Percentiles rank a stretch among this genome's conserved stretches.
phyloP scores from a whole-genome alignment of 2,329 filamentous ascomycete genomes.

The Verticillium klebahnii region DNA sequence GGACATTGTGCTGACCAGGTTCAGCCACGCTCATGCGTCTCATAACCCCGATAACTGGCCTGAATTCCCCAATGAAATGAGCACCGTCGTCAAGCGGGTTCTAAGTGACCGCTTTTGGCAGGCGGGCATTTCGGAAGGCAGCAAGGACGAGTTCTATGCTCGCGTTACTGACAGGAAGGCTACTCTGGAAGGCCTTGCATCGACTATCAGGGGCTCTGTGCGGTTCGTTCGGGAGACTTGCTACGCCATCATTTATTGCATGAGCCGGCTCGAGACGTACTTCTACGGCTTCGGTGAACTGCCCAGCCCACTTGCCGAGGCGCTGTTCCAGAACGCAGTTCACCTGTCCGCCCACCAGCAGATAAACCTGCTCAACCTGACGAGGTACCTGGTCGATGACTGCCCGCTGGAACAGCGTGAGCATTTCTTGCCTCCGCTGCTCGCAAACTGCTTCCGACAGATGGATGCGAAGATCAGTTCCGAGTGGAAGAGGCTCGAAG shows the following conservation, averaged over 20 bases:
- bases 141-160: slow-evolving; percentile 94
- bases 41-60: slow-evolving; percentile 85
- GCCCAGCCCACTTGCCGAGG: slow-evolving; percentile 74
- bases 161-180: slow-evolving; percentile 83
- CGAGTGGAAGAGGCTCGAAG: slow-evolving; percentile 79
- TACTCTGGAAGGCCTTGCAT: slow-evolving; percentile 90
- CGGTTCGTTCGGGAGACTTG: slow-evolving; percentile 87
- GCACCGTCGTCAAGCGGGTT: slow-evolving; percentile 71
- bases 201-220: slow-evolving; percentile 83
- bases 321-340: slow-evolving; percentile 77
- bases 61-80: slow-evolving; percentile 70
- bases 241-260: slow-evolving; percentile 90
- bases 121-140: slow-evolving; percentile 91
- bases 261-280: slow-evolving; percentile 79
- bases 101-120: slow-evolving; percentile 98
- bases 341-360: slow-evolving; percentile 88
- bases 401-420: slow-evolving; percentile 75
- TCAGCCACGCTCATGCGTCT: slow-evolving; percentile 81
- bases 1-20: background rate
- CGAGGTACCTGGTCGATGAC: slow-evolving; percentile 84
- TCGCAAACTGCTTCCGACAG: slow-evolving; percentile 77
- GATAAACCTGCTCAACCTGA: slow-evolving; percentile 85
- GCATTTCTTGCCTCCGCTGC: slow-evolving; percentile 79
- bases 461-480: slow-evolving; percentile 81
- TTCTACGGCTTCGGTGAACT: slow-evolving; percentile 91